phyloP scores from a whole-genome alignment of 164 flowering plant genomes.

The Houttuynia cordata region DNA sequence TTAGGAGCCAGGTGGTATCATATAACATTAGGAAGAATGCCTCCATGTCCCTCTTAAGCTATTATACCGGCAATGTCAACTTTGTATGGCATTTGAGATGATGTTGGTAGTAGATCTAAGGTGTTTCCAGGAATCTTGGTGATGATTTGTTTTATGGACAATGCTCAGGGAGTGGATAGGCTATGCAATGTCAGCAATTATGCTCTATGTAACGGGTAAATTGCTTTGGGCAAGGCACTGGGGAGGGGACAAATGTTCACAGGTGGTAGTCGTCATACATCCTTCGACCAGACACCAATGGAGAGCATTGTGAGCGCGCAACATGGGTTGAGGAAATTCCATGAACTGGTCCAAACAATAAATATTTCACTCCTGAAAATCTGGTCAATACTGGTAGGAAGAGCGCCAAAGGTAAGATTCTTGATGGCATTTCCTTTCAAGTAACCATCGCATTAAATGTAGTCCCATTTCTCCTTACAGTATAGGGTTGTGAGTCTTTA shows the following conservation, averaged over 20 bases:
- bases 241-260: slow-evolving; percentile 17
- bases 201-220: slow-evolving; percentile 34
- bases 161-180: slow-evolving; percentile 71
- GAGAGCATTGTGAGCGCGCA: slow-evolving; percentile 81
- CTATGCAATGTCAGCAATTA: slow-evolving; percentile 37
- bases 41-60: no score
- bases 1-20: no score
- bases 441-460: background rate
- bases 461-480: no score
- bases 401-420: slow-evolving; percentile 47
- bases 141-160: background rate
- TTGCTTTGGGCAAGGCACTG: slow-evolving; percentile 36
- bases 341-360: slow-evolving; percentile 34
- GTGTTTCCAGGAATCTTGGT: background rate
- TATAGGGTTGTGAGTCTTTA: no score
- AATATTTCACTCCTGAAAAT: slow-evolving; percentile 57
- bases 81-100: background rate
- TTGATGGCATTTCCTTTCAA: background rate
- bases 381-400: slow-evolving; percentile 39
- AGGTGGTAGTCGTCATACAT: slow-evolving; percentile 43
- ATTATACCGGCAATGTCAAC: no score
- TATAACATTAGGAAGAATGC: no score
- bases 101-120: background rate
- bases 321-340: slow-evolving; percentile 37
- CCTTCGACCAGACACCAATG: slow-evolving; percentile 56